phyloP scores from a whole-genome alignment of 805 yeast genomes.

The Candida multigemmis region DNA sequence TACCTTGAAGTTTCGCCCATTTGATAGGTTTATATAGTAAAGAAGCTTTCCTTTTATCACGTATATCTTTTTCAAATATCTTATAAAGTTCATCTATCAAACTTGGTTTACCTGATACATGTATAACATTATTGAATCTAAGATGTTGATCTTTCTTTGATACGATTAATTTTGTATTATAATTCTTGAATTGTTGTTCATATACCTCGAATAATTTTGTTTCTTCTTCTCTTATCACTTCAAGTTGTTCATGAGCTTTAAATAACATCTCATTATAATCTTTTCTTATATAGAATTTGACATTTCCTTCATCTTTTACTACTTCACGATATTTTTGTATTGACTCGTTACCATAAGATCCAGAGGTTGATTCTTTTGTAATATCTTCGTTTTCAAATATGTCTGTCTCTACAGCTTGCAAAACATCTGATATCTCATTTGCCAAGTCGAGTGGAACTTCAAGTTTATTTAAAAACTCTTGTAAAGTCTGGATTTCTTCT shows the following conservation, averaged over 20 bases:
- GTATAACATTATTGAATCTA: constrained; percentile 33
- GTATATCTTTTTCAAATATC: constrained; percentile 12
- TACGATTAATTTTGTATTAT: constrained; percentile 22
- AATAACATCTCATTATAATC: constrained; percentile 20
- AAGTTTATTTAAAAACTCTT: constrained; percentile 14
- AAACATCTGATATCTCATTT: constrained; percentile 29
- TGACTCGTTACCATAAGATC: constrained; percentile 10
- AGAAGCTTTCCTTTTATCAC: constrained; percentile 30
- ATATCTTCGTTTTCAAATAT: constrained; percentile 1
- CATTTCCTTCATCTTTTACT: constrained; percentile 5
- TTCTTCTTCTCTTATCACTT: constrained; percentile 16
- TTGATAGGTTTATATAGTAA: constrained; percentile 36
- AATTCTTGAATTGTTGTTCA: constrained; percentile 7
- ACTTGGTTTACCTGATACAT: constrained; percentile 33
- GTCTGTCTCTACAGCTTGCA: constrained; percentile 2
- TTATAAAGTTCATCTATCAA: constrained; percentile 12
- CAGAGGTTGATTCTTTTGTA: too few relatives aligned
- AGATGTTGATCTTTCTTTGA: constrained; percentile 19
- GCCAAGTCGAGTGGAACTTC: constrained; percentile 33
- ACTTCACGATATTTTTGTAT: constrained; percentile 11
- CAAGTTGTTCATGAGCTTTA: constrained; percentile 23
- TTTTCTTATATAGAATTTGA: constrained; percentile 22
- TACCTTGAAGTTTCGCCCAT: constrained; percentile 48
- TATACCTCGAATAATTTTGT: constrained; percentile 10
- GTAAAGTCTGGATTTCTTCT: constrained; percentile 11